Conservation (phyloP, 1,284 basidiomycete genomes). For the Farysia itapuensis region DNA sequence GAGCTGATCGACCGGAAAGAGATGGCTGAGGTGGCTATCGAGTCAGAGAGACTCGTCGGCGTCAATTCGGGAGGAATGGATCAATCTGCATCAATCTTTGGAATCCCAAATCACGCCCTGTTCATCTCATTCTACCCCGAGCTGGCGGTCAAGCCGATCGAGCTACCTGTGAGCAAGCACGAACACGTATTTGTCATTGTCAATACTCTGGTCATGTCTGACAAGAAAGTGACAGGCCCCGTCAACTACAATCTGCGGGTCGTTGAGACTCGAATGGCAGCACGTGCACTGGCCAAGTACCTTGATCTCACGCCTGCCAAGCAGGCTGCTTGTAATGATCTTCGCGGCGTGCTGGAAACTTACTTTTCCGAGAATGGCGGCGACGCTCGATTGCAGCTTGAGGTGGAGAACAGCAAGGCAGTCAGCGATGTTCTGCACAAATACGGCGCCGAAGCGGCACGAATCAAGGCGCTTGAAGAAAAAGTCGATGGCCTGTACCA, state of each 20-base stretch:
- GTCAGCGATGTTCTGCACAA: slow-evolving; percentile 21
- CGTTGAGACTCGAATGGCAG: slow-evolving; percentile 53
- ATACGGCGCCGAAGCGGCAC: slow-evolving; percentile 46
- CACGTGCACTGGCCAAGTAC: slow-evolving; percentile 21
- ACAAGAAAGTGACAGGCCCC: slow-evolving; percentile 57
- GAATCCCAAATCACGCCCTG: slow-evolving; percentile 45
- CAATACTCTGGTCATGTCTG: slow-evolving; percentile 54
- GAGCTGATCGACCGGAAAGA: slow-evolving; percentile 40
- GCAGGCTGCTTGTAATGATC: slow-evolving; percentile 7
- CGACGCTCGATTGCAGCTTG: slow-evolving; percentile 8
- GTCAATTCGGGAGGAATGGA: slow-evolving; percentile 59
- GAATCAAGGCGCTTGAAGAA: slow-evolving; percentile 35
- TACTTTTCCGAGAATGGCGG: slow-evolving; percentile 40
- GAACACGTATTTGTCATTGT: slow-evolving; percentile 51
- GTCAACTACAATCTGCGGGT: slow-evolving; percentile 58
- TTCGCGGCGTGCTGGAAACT: slow-evolving; percentile 43
- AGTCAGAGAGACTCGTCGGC: slow-evolving; percentile 53
- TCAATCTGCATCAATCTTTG: slow-evolving; percentile 55
- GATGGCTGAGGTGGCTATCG: slow-evolving; percentile 56
- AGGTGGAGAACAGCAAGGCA: slow-evolving; percentile 18
- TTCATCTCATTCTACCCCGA: slow-evolving; percentile 53
- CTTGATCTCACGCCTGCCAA: slow-evolving; percentile 16
- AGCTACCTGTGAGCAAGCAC: slow-evolving; percentile 24
- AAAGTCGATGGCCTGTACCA: slow-evolving; percentile 21
- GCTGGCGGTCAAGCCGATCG: slow-evolving; percentile 30